Base-by-base conservation (phyloP, 1,139 yeast genomes). In the Magnusiomyces suaveolens region DNA sequence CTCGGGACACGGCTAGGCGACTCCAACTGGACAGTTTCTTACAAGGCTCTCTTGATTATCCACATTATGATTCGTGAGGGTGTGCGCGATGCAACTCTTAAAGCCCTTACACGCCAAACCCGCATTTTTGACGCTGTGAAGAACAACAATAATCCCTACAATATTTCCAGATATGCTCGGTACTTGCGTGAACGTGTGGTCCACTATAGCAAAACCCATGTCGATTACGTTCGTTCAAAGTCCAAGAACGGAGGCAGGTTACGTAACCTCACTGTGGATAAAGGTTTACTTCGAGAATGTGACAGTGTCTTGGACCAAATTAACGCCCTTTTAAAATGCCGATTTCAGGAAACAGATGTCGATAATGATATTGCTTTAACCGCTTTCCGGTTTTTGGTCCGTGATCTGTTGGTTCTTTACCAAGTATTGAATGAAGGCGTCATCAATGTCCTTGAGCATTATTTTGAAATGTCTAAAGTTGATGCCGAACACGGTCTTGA, bases 61-160 rank as follows among this genome's bases (percentile, higher is more conserved):
- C 98, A 92, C 71, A 82, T 89, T 55, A 84, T 92, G 95, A 82
- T 89, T 47, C 78, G 96, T 57, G 97, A 92, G 66, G 96, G 96
- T 18, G 87, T 84, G 57, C 75, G 74, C 50, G 83, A 85, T 62
- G 83, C 80, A 25, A 79, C 90, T 0, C 75, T 90, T 62, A 73
- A 77, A 51, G 88, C 83, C 67, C 75, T 89, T 57, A 71, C 84
- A 18, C 72, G 74, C 14, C 80, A 81, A 60, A 75, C 79, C 46
- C 79, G 82, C 20, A 78, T 84, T 73, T 76, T 90, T 61, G 84
- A 82, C 61, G 65, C 64, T 0, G 75, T 66, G 6, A 47, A 51
- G 6, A 65, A 68, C 63, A 53, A 69, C 73, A n/a, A 94, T 85
- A 41, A 47, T 61, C 75, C 85, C 12, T 76, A 80, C 47, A 82